A percentile compares a stretch with the other conserved stretches of the same genome.
These are phyloP conservation scores for Colletotrichum falcatum DNA, from an alignment of 2,329 filamentous ascomycete species.

Conservation along the genomic window DNA sequence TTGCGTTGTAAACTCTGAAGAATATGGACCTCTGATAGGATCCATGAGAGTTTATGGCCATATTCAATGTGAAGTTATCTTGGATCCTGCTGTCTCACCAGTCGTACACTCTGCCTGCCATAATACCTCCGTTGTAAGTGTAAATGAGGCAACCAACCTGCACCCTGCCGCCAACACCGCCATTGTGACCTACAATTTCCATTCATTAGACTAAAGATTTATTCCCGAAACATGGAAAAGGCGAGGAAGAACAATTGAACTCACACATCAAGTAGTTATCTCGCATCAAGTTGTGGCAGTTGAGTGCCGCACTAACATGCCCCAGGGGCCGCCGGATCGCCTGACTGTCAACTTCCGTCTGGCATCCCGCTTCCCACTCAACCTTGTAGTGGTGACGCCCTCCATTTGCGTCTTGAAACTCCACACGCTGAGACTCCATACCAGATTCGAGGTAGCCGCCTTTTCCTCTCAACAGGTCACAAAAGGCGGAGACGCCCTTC, in stretches of 20 bases:
- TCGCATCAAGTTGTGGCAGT: slow-evolving; percentile 3
- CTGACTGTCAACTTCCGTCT: background rate
- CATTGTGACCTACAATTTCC: background rate
- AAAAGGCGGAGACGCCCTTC: background rate
- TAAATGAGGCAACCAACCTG: slow-evolving; percentile 11
- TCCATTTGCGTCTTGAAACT: background rate
- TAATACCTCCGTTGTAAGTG: slow-evolving; percentile 13
- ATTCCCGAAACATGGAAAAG: too few relatives aligned
- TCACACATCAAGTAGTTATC: background rate
- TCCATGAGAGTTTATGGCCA: background rate
- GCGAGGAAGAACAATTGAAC: background rate
- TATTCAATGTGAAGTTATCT: background rate
- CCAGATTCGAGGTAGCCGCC: background rate
- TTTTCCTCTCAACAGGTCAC: background rate
- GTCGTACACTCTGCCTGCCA: background rate
- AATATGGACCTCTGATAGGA: background rate
- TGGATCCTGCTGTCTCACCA: background rate
- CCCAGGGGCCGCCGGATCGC: background rate
- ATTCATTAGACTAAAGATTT: background rate
- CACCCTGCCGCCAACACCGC: background rate
- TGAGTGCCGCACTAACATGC: background rate
- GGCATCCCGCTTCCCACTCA: background rate
- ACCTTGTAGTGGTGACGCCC: slow-evolving; percentile 9
- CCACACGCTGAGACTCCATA: background rate
- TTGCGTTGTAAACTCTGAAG: background rate